Evolutionary conservation across 257 asterid species (phyloP).

Genomic region (Mentha longifolia): DNA sequence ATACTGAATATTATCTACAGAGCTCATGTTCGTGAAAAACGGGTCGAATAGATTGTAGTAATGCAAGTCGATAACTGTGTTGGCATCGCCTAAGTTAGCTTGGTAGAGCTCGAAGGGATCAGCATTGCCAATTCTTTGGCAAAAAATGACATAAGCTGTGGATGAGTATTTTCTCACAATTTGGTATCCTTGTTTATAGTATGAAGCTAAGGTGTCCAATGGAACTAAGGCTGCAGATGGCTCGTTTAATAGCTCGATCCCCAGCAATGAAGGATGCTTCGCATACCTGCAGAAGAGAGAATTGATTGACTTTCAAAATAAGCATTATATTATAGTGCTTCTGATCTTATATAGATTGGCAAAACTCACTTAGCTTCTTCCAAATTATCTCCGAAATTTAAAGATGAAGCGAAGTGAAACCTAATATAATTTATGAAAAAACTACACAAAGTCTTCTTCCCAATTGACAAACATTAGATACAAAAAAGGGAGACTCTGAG

Average conservation of each 20-base stretch:
- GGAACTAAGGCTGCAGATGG: constrained; percentile 70
- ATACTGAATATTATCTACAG: constrained; percentile 57
- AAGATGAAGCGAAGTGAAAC: background rate
- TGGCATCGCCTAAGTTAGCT: constrained; percentile 59
- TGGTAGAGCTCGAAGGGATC: constrained; percentile 75
- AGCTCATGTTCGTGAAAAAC: constrained; percentile 58
- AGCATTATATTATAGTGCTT: background rate
- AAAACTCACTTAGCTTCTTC: background rate
- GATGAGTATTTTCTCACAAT: constrained; percentile 68
- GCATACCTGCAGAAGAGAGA: constrained; percentile 54
- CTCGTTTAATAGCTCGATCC: constrained; percentile 82
- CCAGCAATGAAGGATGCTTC: constrained; percentile 71
- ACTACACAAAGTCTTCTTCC: background rate
- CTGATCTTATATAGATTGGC: background rate
- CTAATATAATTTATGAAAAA: background rate
- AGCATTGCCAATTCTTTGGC: constrained; percentile 76
- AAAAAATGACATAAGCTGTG: constrained; percentile 72
- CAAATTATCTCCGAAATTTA: background rate
- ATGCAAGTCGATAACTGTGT: constrained; percentile 77
- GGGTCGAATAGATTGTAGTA: constrained; percentile 71
- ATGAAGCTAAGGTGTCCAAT: constrained; percentile 62
- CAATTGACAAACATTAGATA: background rate
- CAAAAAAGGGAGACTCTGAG: background rate
- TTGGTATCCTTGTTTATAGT: constrained; percentile 67
- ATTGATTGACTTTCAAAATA: background rate